Evolutionary conservation across 2,329 filamentous ascomycete species (phyloP).

Genomic region (Drechmeria coniospora): DNA sequence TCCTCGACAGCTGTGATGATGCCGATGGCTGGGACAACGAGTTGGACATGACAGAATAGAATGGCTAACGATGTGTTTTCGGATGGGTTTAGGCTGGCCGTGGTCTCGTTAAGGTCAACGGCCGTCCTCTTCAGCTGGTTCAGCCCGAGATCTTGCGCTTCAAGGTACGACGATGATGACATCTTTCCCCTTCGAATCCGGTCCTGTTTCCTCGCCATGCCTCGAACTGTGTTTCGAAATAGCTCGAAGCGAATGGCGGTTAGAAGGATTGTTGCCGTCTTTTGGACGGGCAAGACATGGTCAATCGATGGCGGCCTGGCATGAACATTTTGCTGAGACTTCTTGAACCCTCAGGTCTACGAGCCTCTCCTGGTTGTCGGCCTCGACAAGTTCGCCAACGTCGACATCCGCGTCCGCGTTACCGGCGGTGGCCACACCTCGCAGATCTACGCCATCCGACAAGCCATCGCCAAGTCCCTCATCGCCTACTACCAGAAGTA

Average conservation of each 20-base stretch:
- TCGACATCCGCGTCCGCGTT: conserved; percentile 96
- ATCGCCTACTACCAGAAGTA: conserved; percentile 97
- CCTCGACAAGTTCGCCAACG: conserved; percentile 89
- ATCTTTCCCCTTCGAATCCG: conserved; percentile 1
- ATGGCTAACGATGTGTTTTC: background rate
- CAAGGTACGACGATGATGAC: conserved; percentile 74
- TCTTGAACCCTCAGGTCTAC: conserved; percentile 53
- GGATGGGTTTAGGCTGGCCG: conserved; percentile 29
- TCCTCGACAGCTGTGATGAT: background rate
- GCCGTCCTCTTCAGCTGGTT: conserved; percentile 83
- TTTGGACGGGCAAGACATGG: no score
- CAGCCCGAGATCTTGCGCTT: conserved; percentile 95
- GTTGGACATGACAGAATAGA: no score
- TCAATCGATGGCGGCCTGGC: no score
- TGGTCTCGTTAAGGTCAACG: conserved; percentile 97
- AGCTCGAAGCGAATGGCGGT: no score
- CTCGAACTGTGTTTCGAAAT: background rate
- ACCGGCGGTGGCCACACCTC: conserved; percentile 94
- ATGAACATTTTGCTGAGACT: conserved; percentile 1
- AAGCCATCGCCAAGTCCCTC: conserved; percentile 81
- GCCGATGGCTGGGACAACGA: background rate
- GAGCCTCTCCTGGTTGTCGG: conserved; percentile 95
- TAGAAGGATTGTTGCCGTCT: no score
- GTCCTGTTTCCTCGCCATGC: background rate
- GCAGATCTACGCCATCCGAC: conserved; percentile 95